phyloP scores from a whole-genome alignment of 1,284 basidiomycete species.

The Phlebopus sp. region DNA sequence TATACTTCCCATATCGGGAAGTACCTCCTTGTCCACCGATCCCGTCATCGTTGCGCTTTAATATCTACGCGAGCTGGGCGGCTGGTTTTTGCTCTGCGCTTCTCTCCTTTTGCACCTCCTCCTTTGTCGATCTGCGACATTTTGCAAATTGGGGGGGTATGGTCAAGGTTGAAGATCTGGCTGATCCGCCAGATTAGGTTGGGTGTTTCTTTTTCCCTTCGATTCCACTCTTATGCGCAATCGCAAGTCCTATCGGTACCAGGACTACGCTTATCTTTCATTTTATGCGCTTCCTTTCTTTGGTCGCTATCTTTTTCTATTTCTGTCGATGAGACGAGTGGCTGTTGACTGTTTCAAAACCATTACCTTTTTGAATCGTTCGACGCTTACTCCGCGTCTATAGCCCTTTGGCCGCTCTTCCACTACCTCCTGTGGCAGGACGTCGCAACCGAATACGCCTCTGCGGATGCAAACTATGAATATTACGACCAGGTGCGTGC shows the following conservation, averaged over 20 bases:
- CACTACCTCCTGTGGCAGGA: slow-evolving; percentile 99
- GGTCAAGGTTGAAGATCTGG: too few relatives aligned
- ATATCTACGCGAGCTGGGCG: not conserved
- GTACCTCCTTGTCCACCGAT: slow-evolving; percentile 1
- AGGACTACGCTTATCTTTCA: too few relatives aligned
- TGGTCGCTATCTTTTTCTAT: too few relatives aligned
- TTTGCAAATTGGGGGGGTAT: not conserved
- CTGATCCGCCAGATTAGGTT: not conserved
- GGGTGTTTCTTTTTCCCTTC: not conserved
- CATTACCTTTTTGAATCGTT: not conserved
- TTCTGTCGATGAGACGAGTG: too few relatives aligned
- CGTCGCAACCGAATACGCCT: slow-evolving; percentile 76
- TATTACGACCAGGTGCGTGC: slow-evolving; percentile 28
- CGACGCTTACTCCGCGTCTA: not conserved
- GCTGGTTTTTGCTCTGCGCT: not conserved
- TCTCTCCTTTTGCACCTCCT: not conserved
- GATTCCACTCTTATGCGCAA: not conserved
- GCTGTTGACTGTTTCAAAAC: not conserved
- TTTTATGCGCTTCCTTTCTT: too few relatives aligned
- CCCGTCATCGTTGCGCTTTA: not conserved
- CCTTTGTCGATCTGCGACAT: not conserved
- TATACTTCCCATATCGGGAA: slow-evolving; percentile 14
- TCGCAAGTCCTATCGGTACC: too few relatives aligned
- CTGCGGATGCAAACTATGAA: slow-evolving; percentile 78
- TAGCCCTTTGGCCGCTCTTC: slow-evolving; percentile 96